Conservation (phyloP, 2,329 filamentous ascomycete species). For the Arthroderma sp. region DNA sequence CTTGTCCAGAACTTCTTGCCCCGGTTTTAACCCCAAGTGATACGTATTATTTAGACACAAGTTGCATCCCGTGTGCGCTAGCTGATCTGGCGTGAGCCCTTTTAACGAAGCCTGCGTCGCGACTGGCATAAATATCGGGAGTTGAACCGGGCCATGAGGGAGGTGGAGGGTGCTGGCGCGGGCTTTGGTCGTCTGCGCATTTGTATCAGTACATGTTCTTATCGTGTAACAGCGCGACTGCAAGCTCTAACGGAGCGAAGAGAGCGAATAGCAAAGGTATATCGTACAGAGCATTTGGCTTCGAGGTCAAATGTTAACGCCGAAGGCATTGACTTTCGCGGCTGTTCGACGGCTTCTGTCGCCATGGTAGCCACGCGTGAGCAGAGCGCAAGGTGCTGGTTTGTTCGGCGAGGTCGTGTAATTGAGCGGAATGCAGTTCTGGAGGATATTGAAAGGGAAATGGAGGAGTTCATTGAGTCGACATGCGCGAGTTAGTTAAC, state of each 20-base stretch:
- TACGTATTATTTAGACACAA: constrained; percentile 98
- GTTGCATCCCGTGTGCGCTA: constrained; percentile 77
- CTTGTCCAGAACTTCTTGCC: constrained; percentile 73
- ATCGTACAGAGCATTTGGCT: constrained; percentile 63
- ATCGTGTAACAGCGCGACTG: neutral
- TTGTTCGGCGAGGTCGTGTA: too few relatives aligned
- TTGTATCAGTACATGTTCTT: neutral
- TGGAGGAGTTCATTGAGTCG: too few relatives aligned
- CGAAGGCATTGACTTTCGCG: constrained; percentile 34
- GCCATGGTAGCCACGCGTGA: too few relatives aligned
- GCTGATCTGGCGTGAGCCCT: constrained; percentile 79
- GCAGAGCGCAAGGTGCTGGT: too few relatives aligned
- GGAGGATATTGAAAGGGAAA: too few relatives aligned
- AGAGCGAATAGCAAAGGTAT: constrained; percentile 2
- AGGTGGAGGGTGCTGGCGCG: constrained; percentile 77
- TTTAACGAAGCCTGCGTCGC: constrained; percentile 94
- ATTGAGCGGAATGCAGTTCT: too few relatives aligned
- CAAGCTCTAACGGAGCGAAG: neutral
- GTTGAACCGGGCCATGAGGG: constrained; percentile 77
- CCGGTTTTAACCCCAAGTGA: constrained; percentile 86
- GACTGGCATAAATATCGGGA: constrained; percentile 97
- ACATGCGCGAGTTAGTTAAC: too few relatives aligned
- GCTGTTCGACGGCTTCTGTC: too few relatives aligned
- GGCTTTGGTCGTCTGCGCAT: constrained; percentile 70
- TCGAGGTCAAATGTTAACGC: constrained; percentile 69